Conservation (phyloP, 176 grass and related monocot species). For the Stipa capillata region DNA sequence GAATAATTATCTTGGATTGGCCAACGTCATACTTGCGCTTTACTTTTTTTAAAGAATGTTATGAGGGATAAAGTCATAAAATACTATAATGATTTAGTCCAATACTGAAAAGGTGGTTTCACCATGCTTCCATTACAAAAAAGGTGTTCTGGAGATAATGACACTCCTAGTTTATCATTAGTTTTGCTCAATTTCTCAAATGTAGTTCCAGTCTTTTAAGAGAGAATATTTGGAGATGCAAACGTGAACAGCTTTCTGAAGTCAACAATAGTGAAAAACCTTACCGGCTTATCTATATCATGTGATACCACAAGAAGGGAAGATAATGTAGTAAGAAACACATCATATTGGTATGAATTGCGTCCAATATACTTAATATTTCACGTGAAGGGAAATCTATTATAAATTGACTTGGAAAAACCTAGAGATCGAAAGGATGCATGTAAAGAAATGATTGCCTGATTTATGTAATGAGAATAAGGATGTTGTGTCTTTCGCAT, state of each 20-base stretch:
- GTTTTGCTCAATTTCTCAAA: neutral
- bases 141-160: neutral
- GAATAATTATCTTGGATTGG: neutral
- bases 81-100: constrained; percentile 1
- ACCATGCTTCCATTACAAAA: neutral
- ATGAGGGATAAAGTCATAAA: neutral
- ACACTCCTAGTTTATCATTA: neutral
- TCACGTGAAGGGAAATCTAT: neutral
- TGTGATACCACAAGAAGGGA: neutral
- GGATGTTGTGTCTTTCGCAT: neutral
- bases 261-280: neutral
- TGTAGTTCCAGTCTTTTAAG: neutral
- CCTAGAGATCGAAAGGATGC: neutral
- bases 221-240: neutral
- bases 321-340: neutral
- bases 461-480: neutral
- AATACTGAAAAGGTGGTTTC: constrained; percentile 4
- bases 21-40: neutral
- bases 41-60: neutral
- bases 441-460: neutral
- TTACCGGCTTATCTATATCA: neutral
- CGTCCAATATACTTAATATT: neutral
- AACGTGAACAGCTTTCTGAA: constrained; percentile 6
- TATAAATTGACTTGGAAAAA: neutral
- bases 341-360: neutral